phyloP scores from a whole-genome alignment of 208 protist species.

The Kentomonas sorsogonicus region DNA sequence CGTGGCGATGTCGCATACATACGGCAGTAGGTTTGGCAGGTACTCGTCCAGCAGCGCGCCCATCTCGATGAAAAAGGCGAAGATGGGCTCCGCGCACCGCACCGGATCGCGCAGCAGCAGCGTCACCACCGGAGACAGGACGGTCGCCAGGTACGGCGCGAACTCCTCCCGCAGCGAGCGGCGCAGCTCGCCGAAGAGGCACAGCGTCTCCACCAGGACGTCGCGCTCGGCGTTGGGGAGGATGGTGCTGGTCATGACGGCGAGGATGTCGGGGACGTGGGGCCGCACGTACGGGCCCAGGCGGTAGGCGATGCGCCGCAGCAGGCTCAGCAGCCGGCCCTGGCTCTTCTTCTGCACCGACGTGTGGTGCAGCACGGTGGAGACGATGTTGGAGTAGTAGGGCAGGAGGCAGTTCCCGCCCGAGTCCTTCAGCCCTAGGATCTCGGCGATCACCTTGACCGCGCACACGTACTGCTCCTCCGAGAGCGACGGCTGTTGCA shows the following conservation, averaged over 20 bases:
- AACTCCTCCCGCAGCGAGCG: slow-evolving; percentile 79
- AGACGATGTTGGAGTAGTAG: slow-evolving; percentile 61
- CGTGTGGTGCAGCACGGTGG: slow-evolving; percentile 56
- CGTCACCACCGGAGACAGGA: slow-evolving; percentile 68
- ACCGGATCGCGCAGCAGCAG: slow-evolving; percentile 52
- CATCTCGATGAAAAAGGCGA: slow-evolving; percentile 75
- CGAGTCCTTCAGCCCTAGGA: slow-evolving; percentile 60
- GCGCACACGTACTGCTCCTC: slow-evolving; percentile 80
- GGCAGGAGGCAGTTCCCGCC: slow-evolving; percentile 36
- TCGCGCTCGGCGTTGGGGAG: slow-evolving; percentile 43
- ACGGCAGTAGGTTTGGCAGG: slow-evolving; percentile 76
- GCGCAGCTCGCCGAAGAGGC: slow-evolving; percentile 63
- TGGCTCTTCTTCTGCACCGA: slow-evolving; percentile 53
- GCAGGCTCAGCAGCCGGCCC: slow-evolving; percentile 46
- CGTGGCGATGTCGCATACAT: slow-evolving; percentile 71
- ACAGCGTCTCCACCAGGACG: slow-evolving; percentile 64
- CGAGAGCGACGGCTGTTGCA: slow-evolving; percentile 74
- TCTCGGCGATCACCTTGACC: slow-evolving; percentile 63
- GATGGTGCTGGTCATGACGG: slow-evolving; percentile 32
- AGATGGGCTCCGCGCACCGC: slow-evolving; percentile 47
- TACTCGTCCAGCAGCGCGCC: slow-evolving; percentile 66
- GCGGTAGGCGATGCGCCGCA: slow-evolving; percentile 54
- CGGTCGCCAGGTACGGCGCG: slow-evolving; percentile 53
- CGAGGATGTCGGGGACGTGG: slow-evolving; percentile 58
- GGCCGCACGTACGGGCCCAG: slow-evolving; percentile 63